Evolutionary conservation across 495 filamentous ascomycete species (phyloP), one percentile per base, ranked within the genome.

Genomic region (Beverwykella pulmonaria): DNA sequence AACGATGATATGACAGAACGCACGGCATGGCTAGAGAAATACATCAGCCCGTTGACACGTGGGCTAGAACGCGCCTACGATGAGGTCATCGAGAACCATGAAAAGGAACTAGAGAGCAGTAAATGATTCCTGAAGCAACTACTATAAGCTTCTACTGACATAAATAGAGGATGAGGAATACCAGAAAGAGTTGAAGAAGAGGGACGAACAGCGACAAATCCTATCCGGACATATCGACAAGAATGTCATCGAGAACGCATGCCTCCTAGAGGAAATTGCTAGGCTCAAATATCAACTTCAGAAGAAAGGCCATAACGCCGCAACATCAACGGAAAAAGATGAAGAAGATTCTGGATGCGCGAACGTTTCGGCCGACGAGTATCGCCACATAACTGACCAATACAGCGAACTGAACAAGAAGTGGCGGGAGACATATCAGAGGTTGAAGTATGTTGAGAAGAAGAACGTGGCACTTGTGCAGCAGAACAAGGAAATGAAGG

Each of bases 401-500:
- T 71, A 70, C 54, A 63, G 72, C 32, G 58, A 67, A 5, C 50
- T 74, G 15, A 55, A 50, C 54, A 52, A 71, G 50, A 30, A 6
- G 27, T 44, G 65, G 44, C 50, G 63, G 14, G 66, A 71, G 17
- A 39, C 61, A 3, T 17, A 54, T 14, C 57, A 55, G 19, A 47
- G 55, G 44, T 50, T 62, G 17, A 59, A 54, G 66, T 62, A 62
- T 67, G 52, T 44, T 2, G 41, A 61, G 44, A 59, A 19, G 59
- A 65, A 67, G 63, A 64, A 60, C 27, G 41, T 57, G 17, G 39
- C 46, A 15, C 59, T 68, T n/a, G 56, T 56, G 58, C 53, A 71
- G 46, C 71, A 76, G 61, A 70, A 63, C 20, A 54, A 41, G 27
- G 61, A 71, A 46, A 68, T 72, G 54, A 75, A 74, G 48, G 63